These are phyloP conservation scores for Pestalotiopsis sp. DNA, from an alignment of 2,329 filamentous ascomycete species.

Conservation along the genomic window DNA sequence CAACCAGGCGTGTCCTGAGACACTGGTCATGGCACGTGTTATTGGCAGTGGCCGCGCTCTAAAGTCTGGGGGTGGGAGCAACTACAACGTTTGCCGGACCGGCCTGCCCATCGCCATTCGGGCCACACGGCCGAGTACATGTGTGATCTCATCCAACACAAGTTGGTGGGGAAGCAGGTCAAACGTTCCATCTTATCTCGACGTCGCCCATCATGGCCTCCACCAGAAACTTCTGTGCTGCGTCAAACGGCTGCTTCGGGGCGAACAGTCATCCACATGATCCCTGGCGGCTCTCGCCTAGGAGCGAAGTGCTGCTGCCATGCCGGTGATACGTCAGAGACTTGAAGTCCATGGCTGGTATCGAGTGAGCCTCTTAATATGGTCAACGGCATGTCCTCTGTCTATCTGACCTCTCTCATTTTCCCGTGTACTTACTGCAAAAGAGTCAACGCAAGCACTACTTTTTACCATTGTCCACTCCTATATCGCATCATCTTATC, in stretches of 20 bases:
- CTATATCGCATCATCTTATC: slow-evolving; percentile 20
- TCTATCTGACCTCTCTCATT: background rate
- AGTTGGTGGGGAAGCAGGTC: slow-evolving; percentile 25
- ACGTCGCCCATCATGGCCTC: background rate
- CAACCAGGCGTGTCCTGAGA: background rate
- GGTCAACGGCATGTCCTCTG: background rate
- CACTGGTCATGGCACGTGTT: background rate
- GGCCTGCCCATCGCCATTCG: background rate
- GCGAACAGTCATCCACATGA: background rate
- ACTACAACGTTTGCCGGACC: slow-evolving; percentile 15
- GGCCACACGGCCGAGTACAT: slow-evolving; percentile 12
- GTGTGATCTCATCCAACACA: slow-evolving; percentile 17
- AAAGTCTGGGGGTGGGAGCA: background rate
- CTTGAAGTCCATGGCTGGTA: background rate
- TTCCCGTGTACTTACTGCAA: background rate
- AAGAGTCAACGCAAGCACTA: background rate
- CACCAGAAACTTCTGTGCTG: background rate
- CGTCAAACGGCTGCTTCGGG: background rate
- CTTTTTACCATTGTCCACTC: slow-evolving; percentile 12
- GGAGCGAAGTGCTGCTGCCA: background rate
- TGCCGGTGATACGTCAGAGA: slow-evolving; percentile 11
- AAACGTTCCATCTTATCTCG: slow-evolving; percentile 35
- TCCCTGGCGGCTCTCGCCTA: background rate
- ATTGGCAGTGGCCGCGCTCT: background rate
- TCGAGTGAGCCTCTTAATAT: slow-evolving; percentile 6